phyloP scores from a whole-genome alignment of 345 rosid species.

The Luvunga scandens region DNA sequence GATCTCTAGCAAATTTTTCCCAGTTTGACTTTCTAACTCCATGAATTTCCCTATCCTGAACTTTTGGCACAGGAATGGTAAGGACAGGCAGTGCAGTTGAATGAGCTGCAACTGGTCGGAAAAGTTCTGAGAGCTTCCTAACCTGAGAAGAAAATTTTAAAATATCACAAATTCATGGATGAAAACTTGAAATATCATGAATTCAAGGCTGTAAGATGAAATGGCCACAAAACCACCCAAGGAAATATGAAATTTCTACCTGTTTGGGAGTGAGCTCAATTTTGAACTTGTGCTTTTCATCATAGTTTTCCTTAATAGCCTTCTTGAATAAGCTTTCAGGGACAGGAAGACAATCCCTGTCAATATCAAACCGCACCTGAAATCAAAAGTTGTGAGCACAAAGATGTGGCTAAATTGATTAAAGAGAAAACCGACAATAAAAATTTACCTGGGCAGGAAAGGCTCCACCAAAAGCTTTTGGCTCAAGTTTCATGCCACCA shows the following conservation, averaged over 20 bases:
- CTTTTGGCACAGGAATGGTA: conserved; percentile 25
- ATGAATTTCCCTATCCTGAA: conserved; percentile 30
- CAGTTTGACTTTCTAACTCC: conserved; percentile 28
- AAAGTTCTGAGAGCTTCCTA: conserved; percentile 60
- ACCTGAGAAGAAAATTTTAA: conserved; percentile 44
- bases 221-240: conserved; percentile 16
- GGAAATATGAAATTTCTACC: conserved; percentile 35
- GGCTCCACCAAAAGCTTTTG: conserved; percentile 83
- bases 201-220: conserved; percentile 3
- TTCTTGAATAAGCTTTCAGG: conserved; percentile 67
- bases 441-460: conserved; percentile 83
- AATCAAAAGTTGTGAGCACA: conserved; percentile 18
- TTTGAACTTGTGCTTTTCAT: conserved; percentile 64
- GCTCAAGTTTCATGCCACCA: conserved; percentile 85
- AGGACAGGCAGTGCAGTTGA: conserved; percentile 25
- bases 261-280: conserved; percentile 64
- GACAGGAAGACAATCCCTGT: conserved; percentile 70
- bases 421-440: neutral
- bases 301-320: conserved; percentile 79
- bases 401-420: conserved; percentile 1
- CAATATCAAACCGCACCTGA: conserved; percentile 74
- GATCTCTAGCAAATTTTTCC: conserved; percentile 35
- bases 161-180: neutral
- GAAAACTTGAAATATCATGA: neutral
- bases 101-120: conserved; percentile 52